These are phyloP conservation scores for Ceratocystis eucalypticola DNA, from an alignment of 2,329 filamentous ascomycete genomes.

Conservation along the genomic window DNA sequence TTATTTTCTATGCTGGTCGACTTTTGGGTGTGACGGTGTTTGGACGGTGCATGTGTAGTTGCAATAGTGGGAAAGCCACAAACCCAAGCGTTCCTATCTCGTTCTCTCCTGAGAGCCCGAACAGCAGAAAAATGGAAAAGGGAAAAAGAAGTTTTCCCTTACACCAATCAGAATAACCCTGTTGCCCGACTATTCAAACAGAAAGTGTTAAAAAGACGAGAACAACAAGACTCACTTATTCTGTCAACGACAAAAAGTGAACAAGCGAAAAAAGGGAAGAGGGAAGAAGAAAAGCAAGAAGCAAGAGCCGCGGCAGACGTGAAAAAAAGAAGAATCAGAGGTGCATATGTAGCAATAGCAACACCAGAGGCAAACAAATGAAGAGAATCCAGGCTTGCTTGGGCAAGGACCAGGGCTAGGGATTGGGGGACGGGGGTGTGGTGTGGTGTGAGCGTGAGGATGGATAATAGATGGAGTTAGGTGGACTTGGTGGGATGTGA, in stretches of 20 bases:
- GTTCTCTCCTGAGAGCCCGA: background rate
- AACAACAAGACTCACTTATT: background rate
- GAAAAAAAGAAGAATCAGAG: background rate
- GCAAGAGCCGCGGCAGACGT: background rate
- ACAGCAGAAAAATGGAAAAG: background rate
- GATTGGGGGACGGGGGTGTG: background rate
- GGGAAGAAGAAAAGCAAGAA: background rate
- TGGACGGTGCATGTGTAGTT: background rate
- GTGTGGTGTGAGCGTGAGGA: background rate
- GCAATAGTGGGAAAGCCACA: background rate
- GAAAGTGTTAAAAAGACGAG: background rate
- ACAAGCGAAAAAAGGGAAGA: constrained; percentile 1
- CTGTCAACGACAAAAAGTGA: background rate
- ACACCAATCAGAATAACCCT: background rate
- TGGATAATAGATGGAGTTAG: too few relatives aligned
- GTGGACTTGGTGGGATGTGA: background rate
- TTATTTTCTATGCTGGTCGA: too few relatives aligned
- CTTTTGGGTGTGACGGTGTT: background rate
- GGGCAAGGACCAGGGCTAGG: background rate
- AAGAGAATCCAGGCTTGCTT: background rate
- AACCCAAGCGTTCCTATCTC: background rate
- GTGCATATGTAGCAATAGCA: background rate
- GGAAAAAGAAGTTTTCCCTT: background rate
- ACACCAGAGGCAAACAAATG: background rate
- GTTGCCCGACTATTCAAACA: background rate